Base-by-base conservation (phyloP, 2,329 filamentous ascomycete species). In the Mycosphaerelloides madeirae region DNA sequence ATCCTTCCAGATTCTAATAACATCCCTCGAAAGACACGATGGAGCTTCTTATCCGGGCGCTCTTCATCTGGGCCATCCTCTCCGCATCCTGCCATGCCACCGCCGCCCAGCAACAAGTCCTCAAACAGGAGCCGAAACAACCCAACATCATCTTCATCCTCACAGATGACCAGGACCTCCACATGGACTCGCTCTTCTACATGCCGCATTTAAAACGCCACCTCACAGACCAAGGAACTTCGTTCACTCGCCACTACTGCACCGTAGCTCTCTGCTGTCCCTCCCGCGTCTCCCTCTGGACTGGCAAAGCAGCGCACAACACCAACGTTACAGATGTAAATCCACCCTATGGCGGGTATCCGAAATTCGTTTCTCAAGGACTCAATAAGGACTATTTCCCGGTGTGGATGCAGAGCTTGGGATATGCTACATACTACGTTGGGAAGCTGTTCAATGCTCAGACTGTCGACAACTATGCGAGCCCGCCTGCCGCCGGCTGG, bases 401-500 rank as follows among this genome's bases (percentile, higher is more conserved):
- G 0, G 61, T 87, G 0, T 87, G 84, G 83, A 65, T 88, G n/a
- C 80, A 85, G 52, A 62, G 76, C 3, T 78, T 76, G 0, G 83
- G 82, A 0, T 87, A 87, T 58, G 77, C 79, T 52, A 86, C 83
- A 0, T 86, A 84, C 57, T 87, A 87, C 55, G 79, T 78, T 0
- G 84, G 81, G n/a, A 87, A 88, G 58, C 68, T 86, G 3, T 83
- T 84, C 66, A 87, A 87, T 52, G 70, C 74, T 0, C 81, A 85
- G 40, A 77, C 69, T 0, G 68, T 77, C 1, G 57, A 71, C 0
- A 86, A 83, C 46, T 87, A 84, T 58, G 66, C 83, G 56, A 67
- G 70, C 3, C 76, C 81, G 0, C 72, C 66, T 32, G 71, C 76
- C 0, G 71, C 69, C 1, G 82, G 81, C 1, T 86, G 79, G 70